Conservation (phyloP, 495 filamentous ascomycete species). For the Penicillium goetzii region DNA sequence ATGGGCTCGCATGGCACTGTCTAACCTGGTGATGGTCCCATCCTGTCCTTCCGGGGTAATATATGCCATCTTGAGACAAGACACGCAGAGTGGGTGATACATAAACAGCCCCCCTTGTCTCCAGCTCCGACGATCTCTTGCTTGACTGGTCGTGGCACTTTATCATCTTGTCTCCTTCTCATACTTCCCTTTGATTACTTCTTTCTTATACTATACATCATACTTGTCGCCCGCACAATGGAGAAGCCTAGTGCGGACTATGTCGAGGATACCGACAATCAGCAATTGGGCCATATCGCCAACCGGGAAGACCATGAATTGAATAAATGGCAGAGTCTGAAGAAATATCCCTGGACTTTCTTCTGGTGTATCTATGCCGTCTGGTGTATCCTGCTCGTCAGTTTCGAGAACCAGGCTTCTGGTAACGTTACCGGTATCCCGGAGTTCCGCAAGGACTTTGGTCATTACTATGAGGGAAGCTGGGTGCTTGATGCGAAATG, state of each 20-base stretch:
- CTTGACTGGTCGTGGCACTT: not conserved
- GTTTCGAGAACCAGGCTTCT: conserved; percentile 39
- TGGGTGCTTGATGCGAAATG: conserved; percentile 35
- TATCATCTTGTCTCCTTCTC: not conserved
- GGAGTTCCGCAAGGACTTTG: conserved; percentile 39
- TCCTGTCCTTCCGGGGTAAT: not conserved
- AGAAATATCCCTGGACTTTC: conserved; percentile 24
- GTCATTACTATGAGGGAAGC: conserved; percentile 26
- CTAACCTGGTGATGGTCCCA: not conserved
- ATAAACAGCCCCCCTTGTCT: conserved; percentile 2
- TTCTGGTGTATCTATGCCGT: conserved; percentile 29
- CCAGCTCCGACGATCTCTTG: not conserved
- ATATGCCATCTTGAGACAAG: not conserved
- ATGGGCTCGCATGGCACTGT: not conserved
- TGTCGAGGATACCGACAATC: conserved; percentile 17
- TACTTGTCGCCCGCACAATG: conserved; percentile 1
- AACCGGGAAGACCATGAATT: conserved; percentile 25
- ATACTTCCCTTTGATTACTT: not conserved
- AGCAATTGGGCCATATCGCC: conserved; percentile 23
- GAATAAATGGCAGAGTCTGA: conserved; percentile 22
- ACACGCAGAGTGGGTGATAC: not conserved
- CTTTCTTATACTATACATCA: not conserved
- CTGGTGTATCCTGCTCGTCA: conserved; percentile 31
- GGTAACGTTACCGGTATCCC: conserved; percentile 35
- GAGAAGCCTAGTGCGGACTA: conserved; percentile 24